Conservation (phyloP, 139 green algal species). For the Parachlorella kessleri region DNA sequence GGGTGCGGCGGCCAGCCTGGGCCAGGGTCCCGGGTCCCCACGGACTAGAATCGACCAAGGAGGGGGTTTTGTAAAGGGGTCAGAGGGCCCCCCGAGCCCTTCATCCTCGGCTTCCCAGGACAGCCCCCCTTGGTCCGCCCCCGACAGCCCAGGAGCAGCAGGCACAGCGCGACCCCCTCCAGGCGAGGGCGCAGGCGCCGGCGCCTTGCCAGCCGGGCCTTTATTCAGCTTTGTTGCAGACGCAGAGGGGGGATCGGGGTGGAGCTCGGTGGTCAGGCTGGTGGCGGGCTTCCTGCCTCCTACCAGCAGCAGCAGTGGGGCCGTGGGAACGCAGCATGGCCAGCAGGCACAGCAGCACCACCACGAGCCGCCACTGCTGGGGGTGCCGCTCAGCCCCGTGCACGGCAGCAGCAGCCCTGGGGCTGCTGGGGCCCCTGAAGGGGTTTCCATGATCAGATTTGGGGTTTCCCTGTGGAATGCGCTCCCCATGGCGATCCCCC, state of each 20-base stretch:
- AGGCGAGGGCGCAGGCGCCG: background rate
- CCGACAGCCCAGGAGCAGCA: background rate
- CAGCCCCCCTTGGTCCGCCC: too few relatives aligned
- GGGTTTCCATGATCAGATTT: constrained; percentile 17
- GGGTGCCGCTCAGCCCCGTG: background rate
- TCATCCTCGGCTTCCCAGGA: too few relatives aligned
- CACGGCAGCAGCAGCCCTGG: background rate
- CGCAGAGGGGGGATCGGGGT: background rate
- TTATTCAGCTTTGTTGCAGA: background rate
- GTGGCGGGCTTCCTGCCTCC: background rate
- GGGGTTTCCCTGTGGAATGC: constrained; percentile 38
- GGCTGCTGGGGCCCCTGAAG: background rate
- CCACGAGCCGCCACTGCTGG: background rate
- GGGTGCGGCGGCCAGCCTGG: background rate
- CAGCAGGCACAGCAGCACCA: background rate
- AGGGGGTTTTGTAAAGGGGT: too few relatives aligned
- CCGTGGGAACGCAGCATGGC: background rate
- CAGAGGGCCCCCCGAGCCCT: too few relatives aligned
- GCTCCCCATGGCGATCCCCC: constrained; percentile 29
- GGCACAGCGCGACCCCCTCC: too few relatives aligned
- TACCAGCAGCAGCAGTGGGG: too few relatives aligned
- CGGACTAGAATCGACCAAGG: too few relatives aligned
- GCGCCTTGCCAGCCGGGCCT: background rate
- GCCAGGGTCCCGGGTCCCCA: too few relatives aligned
- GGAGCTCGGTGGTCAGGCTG: background rate